Evolutionary conservation across 139 green algal species (phyloP).

Genomic region (Micractinium sp.): DNA sequence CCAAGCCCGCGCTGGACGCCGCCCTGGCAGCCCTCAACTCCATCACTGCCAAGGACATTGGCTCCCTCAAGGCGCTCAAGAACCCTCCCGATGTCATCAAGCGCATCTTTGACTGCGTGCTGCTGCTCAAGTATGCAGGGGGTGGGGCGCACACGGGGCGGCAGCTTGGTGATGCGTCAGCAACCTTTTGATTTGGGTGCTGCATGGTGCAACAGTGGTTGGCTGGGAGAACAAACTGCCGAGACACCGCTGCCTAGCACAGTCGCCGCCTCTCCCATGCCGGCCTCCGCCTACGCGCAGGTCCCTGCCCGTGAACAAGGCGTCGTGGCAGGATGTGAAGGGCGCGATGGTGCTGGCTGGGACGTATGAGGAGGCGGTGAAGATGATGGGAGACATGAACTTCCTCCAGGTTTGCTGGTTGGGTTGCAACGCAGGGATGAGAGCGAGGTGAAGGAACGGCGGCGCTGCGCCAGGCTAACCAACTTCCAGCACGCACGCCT

Average conservation of each 20-base stretch:
- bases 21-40: constrained; percentile 89
- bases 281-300: neutral
- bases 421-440: neutral
- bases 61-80: constrained; percentile 77
- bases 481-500: neutral
- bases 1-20: constrained; percentile 92
- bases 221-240: neutral
- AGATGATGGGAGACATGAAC: constrained; percentile 94
- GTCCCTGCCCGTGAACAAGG: constrained; percentile 65
- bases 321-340: constrained; percentile 86
- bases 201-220: neutral
- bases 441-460: neutral
- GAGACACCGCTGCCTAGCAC: neutral
- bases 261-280: neutral
- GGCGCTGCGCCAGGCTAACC: neutral
- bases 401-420: constrained; percentile 70
- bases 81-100: constrained; percentile 96
- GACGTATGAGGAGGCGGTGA: constrained; percentile 85
- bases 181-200: neutral
- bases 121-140: constrained; percentile 72
- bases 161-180: neutral
- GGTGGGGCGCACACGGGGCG: neutral
- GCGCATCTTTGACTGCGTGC: constrained; percentile 95
- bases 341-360: constrained; percentile 78
- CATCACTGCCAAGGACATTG: constrained; percentile 93